Conservation (phyloP, 345 rosid genomes). For the Camelina hispida region DNA sequence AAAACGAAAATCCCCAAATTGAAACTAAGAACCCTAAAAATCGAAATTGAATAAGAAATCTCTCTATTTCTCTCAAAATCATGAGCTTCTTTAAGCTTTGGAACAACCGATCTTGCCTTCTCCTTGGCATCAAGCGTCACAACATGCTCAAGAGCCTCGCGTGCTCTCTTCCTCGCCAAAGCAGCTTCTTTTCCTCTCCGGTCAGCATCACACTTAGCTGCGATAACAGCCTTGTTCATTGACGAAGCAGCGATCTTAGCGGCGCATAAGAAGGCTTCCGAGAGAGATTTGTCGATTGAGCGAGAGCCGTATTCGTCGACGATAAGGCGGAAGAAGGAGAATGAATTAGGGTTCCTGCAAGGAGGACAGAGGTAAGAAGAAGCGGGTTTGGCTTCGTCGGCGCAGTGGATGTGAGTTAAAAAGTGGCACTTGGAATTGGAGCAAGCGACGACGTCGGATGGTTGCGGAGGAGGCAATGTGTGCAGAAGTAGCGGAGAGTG, state of each 20-base stretch:
- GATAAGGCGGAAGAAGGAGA: slow-evolving; percentile 49
- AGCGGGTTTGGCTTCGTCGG: slow-evolving; percentile 39
- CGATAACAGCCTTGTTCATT: slow-evolving; percentile 57
- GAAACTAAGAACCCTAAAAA: too few species aligned
- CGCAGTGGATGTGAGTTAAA: slow-evolving; percentile 71
- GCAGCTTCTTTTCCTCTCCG: slow-evolving; percentile 66
- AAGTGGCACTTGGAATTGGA: slow-evolving; percentile 59
- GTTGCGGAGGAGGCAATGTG: slow-evolving; percentile 73
- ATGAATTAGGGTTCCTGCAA: slow-evolving; percentile 51
- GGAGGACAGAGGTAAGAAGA: slow-evolving; percentile 60
- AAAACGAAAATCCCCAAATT: too few species aligned
- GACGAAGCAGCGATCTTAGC: slow-evolving; percentile 59
- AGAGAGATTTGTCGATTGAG: slow-evolving; percentile 50
- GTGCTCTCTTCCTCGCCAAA: slow-evolving; percentile 65
- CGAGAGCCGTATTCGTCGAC: slow-evolving; percentile 2
- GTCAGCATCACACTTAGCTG: slow-evolving; percentile 55
- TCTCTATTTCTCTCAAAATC: too few species aligned
- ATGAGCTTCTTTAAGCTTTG: slow-evolving; percentile 31
- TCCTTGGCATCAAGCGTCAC: slow-evolving; percentile 25
- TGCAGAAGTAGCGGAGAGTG: slow-evolving; percentile 64
- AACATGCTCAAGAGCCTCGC: slow-evolving; percentile 68
- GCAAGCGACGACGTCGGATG: slow-evolving; percentile 61
- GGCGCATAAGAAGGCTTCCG: slow-evolving; percentile 61
- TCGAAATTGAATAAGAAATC: too few species aligned
- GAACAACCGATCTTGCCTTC: slow-evolving; percentile 26